Evolutionary conservation across 1,284 basidiomycete species (phyloP), one percentile per base, ranked within the genome.

Genomic region (Phenoliferia sp.): DNA sequence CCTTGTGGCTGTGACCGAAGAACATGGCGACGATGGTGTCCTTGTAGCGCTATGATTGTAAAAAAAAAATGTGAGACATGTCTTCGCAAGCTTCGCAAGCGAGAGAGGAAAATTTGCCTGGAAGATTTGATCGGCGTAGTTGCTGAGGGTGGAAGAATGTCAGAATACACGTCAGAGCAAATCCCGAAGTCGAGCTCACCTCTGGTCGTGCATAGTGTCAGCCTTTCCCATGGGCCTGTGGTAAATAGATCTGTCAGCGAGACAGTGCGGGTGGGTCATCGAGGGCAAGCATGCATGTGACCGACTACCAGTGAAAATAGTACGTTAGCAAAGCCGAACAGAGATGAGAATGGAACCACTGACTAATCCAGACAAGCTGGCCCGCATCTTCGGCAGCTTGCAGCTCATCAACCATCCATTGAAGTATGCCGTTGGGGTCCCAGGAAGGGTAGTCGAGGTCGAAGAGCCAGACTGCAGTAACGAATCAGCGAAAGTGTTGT

Each of bases 21-120:
- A 84, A 83, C 59, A 82, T 81, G 0, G 80, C 84, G 7, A 84
- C 83, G 63, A 87, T 85, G 7, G 84, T 85, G 67, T 83, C 79
- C 66, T 82, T 82, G 75, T 85, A 87, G 22, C 85, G 79, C 68
- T 84, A n/a, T n/a, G n/a, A n/a, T n/a, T n/a, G n/a, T n/a, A n/a
- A n/a, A n/a, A n/a, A n/a, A n/a, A n/a, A n/a, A n/a, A n/a, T n/a
- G n/a, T n/a, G n/a, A n/a, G n/a, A n/a, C n/a, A n/a, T n/a, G n/a
- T n/a, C n/a, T n/a, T n/a, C n/a, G n/a, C n/a, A n/a, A n/a, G n/a
- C n/a, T n/a, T n/a, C n/a, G n/a, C n/a, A n/a, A n/a, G n/a, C n/a
- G n/a, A n/a, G n/a, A n/a, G n/a, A n/a, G n/a, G n/a, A n/a, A n/a
- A n/a, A n/a, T n/a, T n/a, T n/a, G n/a, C n/a, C n/a, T n/a, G n/a